Evolutionary conservation across 2,329 filamentous ascomycete genomes (phyloP).

Genomic region (Trichoderma asperellum): DNA sequence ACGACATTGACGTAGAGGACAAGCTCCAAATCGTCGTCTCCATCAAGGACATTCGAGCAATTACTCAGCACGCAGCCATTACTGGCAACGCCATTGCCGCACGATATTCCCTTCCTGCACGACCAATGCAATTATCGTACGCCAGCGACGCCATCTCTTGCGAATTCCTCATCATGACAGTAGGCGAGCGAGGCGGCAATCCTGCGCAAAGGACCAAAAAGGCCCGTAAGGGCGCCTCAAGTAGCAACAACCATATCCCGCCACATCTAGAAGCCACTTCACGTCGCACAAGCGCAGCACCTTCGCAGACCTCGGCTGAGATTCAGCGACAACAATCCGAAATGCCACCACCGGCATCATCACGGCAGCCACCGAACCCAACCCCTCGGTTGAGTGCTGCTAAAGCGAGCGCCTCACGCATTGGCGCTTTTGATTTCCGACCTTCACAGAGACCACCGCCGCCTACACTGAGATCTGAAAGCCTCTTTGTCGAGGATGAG

Average conservation of each 20-base stretch:
- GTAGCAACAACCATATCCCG: conserved; percentile 32
- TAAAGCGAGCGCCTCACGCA: conserved; percentile 43
- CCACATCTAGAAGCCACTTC: conserved; percentile 54
- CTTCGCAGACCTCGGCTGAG: conserved; percentile 39
- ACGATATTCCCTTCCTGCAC: conserved; percentile 70
- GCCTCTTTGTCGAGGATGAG: conserved; percentile 77
- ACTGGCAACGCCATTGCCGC: conserved; percentile 69
- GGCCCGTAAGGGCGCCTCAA: conserved; percentile 46
- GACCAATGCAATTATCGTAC: conserved; percentile 75
- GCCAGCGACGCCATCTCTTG: conserved; percentile 68
- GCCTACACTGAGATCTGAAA: conserved; percentile 65
- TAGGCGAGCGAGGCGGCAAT: conserved; percentile 64
- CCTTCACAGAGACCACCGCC: conserved; percentile 59
- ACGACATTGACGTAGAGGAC: conserved; percentile 73
- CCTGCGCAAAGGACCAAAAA: conserved; percentile 54
- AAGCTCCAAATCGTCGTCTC: conserved; percentile 79
- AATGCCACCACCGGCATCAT: conserved; percentile 34
- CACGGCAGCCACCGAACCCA: conserved; percentile 38
- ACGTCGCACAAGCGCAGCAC: conserved; percentile 49
- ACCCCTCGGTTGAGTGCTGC: conserved; percentile 43
- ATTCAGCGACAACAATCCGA: conserved; percentile 31
- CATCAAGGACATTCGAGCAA: conserved; percentile 81
- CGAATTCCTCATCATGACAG: conserved; percentile 83
- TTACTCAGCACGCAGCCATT: conserved; percentile 74
- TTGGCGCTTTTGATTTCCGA: conserved; percentile 51